These are phyloP conservation scores for Echinochloa phyllopogon DNA, from an alignment of 176 grass and related monocot species.

Conservation along the genomic window DNA sequence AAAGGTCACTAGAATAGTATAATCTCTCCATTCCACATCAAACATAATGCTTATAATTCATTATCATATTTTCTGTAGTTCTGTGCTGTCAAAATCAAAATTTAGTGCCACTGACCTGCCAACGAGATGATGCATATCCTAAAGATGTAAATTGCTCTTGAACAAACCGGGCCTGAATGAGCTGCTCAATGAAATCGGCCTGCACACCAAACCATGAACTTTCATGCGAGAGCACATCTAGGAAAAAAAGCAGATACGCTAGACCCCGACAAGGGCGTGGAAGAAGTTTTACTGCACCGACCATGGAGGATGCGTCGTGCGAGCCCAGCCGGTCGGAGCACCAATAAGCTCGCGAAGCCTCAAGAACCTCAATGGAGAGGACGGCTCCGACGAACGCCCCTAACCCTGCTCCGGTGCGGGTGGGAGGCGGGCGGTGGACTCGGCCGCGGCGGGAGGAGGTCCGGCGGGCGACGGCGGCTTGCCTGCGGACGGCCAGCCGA, in stretches of 20 bases:
- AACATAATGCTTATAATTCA: not conserved
- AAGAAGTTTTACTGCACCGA: constrained; percentile 41
- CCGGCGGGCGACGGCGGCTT: too few relatives aligned
- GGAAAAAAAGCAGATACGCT: not conserved
- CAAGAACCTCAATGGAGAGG: constrained; percentile 72
- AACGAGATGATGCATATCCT: constrained; percentile 49
- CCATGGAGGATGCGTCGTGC: constrained; percentile 69
- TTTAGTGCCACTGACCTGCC: constrained; percentile 63
- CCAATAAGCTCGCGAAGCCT: constrained; percentile 80
- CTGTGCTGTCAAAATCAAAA: not conserved
- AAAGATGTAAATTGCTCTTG: constrained; percentile 61
- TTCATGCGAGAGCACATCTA: not conserved
- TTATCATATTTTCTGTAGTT: constrained; percentile 7
- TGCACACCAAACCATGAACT: constrained; percentile 41
- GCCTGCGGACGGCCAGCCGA: too few relatives aligned
- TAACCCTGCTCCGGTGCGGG: constrained; percentile 65
- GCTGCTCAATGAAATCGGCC: constrained; percentile 88
- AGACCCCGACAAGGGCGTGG: not conserved
- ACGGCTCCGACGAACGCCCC: constrained; percentile 75
- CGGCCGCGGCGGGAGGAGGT: too few relatives aligned
- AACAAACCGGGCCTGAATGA: constrained; percentile 72
- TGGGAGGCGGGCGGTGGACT: too few relatives aligned
- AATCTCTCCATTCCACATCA: not conserved
- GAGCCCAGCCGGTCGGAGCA: constrained; percentile 56
- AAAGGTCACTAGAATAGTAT: not conserved